Evolutionary conservation across 2,329 filamentous ascomycete species (phyloP).

Genomic region (Pyrenophora teres): DNA sequence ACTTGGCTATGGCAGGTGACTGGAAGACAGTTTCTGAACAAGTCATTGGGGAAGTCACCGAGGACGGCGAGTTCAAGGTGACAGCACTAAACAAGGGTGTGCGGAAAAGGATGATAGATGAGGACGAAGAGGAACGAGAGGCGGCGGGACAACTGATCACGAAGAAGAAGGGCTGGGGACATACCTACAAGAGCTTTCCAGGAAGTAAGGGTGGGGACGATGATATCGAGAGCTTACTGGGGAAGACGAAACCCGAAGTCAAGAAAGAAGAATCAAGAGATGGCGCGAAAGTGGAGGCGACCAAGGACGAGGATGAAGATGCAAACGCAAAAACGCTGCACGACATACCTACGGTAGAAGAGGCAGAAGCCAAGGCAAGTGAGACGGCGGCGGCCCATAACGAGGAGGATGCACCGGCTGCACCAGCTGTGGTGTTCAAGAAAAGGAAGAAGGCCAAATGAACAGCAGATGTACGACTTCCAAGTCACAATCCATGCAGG

Average conservation of each 20-base stretch:
- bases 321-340: constrained; percentile 24
- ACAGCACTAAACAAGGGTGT: constrained; percentile 58
- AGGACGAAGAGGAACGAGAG: constrained; percentile 65
- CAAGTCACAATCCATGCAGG: background rate
- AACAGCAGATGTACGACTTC: background rate
- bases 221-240: constrained; percentile 67
- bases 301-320: constrained; percentile 19
- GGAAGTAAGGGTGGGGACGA: constrained; percentile 58
- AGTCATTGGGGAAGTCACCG: constrained; percentile 50
- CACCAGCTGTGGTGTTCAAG: constrained; percentile 70
- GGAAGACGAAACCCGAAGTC: constrained; percentile 35
- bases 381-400: constrained; percentile 18
- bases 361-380: constrained; percentile 25
- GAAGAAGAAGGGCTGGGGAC: constrained; percentile 52
- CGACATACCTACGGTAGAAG: constrained; percentile 38
- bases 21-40: constrained; percentile 72
- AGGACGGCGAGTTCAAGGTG: constrained; percentile 53
- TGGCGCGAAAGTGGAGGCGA: constrained; percentile 24
- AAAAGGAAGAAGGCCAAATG: constrained; percentile 72
- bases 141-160: constrained; percentile 57
- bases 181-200: constrained; percentile 52
- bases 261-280: constrained; percentile 52
- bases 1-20: constrained; percentile 86
- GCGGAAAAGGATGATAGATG: constrained; percentile 65
- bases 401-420: constrained; percentile 29